Evolutionary conservation across 257 asterid genomes (phyloP).

Genomic region (Marsdenia floribunda): DNA sequence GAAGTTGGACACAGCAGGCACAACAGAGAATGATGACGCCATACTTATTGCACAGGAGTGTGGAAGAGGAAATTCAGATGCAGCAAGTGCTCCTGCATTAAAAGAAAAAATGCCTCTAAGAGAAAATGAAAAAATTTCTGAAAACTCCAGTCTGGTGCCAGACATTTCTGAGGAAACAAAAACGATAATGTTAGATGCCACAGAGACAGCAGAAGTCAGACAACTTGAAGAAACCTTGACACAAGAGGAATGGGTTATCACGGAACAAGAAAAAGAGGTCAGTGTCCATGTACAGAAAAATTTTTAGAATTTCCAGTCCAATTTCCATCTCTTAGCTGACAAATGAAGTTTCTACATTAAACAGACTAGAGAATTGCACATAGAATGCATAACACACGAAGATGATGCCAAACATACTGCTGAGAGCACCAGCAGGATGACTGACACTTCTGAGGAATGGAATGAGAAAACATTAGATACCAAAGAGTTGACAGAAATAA

Average conservation of each 20-base stretch:
- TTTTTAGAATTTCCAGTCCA: background rate
- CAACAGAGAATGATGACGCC: background rate
- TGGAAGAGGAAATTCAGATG: background rate
- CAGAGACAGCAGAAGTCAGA: background rate
- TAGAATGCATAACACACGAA: background rate
- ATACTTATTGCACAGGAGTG: background rate
- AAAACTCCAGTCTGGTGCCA: background rate
- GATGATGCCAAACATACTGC: background rate
- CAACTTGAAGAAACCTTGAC: background rate
- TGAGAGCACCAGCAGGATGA: background rate
- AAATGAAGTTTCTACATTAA: background rate
- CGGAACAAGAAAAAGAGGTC: background rate
- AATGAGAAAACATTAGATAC: background rate
- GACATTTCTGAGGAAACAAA: background rate
- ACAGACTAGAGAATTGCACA: background rate
- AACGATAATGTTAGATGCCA: background rate
- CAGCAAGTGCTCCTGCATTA: background rate
- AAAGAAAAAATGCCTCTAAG: background rate
- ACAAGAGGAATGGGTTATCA: background rate
- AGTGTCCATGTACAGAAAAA: background rate
- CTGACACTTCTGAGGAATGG: background rate
- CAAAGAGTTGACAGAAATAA: background rate
- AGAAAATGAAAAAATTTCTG: background rate
- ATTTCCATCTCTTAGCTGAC: background rate
- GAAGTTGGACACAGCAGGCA: background rate